Percentiles rank a stretch among this genome's conserved stretches.
phyloP scores from a whole-genome alignment of 208 protist species.

The Sergeia podlipaevii region DNA sequence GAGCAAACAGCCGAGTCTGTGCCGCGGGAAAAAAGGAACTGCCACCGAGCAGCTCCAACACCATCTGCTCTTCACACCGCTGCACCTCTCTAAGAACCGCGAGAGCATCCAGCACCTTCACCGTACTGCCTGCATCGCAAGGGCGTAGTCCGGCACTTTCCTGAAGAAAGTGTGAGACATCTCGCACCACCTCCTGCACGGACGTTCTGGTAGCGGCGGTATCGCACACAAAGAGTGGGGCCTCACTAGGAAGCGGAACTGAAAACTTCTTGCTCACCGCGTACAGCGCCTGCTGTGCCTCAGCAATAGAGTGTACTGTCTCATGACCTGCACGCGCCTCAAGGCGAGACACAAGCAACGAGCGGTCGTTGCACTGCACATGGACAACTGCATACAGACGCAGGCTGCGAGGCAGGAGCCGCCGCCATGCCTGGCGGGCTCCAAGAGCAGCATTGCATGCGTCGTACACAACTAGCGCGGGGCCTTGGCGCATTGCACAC shows the following conservation, averaged over 20 bases:
- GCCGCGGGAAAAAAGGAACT: no score
- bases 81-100: background rate
- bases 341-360: slow-evolving; percentile 26
- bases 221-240: slow-evolving; percentile 19
- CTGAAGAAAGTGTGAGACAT: background rate
- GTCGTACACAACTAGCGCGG: slow-evolving; percentile 63
- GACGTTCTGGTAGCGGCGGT: slow-evolving; percentile 13
- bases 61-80: background rate
- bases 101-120: background rate
- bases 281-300: slow-evolving; percentile 71
- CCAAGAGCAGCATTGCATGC: slow-evolving; percentile 65
- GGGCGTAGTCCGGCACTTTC: background rate
- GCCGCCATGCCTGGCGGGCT: slow-evolving; percentile 29
- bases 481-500: slow-evolving; percentile 11
- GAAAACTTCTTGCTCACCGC: slow-evolving; percentile 48
- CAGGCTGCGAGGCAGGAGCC: slow-evolving; percentile 16
- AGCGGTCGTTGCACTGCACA: slow-evolving; percentile 44
- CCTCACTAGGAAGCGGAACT: slow-evolving; percentile 26
- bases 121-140: slow-evolving; percentile 2
- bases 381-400: slow-evolving; percentile 31
- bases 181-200: slow-evolving; percentile 9
- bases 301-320: slow-evolving; percentile 26
- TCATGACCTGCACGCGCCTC: slow-evolving; percentile 32
- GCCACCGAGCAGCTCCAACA: background rate
- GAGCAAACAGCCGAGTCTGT: no score